Evolutionary conservation across 768 basidiomycete genomes (phyloP).

Genomic region (Termitomyces sp.): DNA sequence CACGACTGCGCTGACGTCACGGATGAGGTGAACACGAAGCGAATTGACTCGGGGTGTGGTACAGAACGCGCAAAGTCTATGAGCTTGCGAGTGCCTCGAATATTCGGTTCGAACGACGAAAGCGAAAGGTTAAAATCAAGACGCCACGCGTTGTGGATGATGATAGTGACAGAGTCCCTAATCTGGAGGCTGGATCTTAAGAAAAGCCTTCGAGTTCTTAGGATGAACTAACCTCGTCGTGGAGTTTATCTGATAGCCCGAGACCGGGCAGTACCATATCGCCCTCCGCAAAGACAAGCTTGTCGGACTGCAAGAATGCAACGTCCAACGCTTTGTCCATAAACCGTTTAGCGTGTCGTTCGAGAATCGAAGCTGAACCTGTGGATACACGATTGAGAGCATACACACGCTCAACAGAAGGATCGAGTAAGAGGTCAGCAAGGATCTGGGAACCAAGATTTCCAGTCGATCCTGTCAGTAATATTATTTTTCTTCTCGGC

Average conservation of each 20-base stretch:
- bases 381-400: slow-evolving; percentile 17
- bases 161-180: slow-evolving; percentile 24
- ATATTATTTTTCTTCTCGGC: slow-evolving; percentile 1
- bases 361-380: no score
- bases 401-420: slow-evolving; percentile 11
- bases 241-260: slow-evolving; percentile 22
- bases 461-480: slow-evolving; percentile 20
- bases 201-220: neutral
- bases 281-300: slow-evolving; percentile 31
- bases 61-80: slow-evolving; percentile 34
- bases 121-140: slow-evolving; percentile 44
- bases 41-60: slow-evolving; percentile 20
- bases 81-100: slow-evolving; percentile 44
- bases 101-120: slow-evolving; percentile 46
- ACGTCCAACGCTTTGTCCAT: slow-evolving; percentile 25
- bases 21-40: slow-evolving; percentile 39
- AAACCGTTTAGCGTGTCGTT: slow-evolving; percentile 16
- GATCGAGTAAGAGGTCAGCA: slow-evolving; percentile 10
- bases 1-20: slow-evolving; percentile 29
- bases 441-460: no score
- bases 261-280: slow-evolving; percentile 24
- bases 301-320: slow-evolving; percentile 21
- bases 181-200: slow-evolving; percentile 20
- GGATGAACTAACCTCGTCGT: slow-evolving; percentile 16
- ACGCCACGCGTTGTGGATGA: slow-evolving; percentile 44